Base-by-base conservation (phyloP, 2,329 filamentous ascomycete species). In the Diaporthe ilicicola region DNA sequence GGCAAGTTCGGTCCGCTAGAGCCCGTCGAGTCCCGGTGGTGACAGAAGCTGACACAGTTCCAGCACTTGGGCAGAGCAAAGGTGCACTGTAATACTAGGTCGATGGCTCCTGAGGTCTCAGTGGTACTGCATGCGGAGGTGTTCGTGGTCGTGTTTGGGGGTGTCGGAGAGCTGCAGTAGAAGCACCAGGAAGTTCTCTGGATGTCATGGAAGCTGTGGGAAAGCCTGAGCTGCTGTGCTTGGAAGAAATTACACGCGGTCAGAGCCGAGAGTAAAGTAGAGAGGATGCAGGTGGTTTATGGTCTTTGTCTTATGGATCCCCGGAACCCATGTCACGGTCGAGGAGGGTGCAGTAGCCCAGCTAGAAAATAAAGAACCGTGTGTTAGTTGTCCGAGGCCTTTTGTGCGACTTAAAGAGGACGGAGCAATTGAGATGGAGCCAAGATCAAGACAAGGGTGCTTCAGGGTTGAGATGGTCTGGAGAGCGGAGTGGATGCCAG, bases 81-180 rank as follows among this genome's bases (percentile, higher is more conserved):
- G 84, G 83, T 84, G 83, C 83, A 84, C 81, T 79, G 84, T 85
- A 81, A 84, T 84, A 86, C 84, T 83, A 77, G 80, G 78, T 82
- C 78, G 82, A 81, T 81, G 81, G 80, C 82, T 79, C 80, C 82
- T 81, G 80, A 79, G 79, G 78, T 77, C 79, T 78, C 78, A 80
- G 85, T 86, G 77, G 82, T 82, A 87, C 85, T 78, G 79, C 82
- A 85, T 85, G 81, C 82, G 81, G 83, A 81, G 81, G 80, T 84
- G 82, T 77, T 82, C 81, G 81, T 82, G 79, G 79, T 79, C 81
- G 56, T 42, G 62, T 79, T 82, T 80, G 81, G 80, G 80, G 81
- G 79, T 78, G 81, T 78, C 81, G 83, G 84, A 79, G 79, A 81
- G 80, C 80, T 85, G 85, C 84, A 87, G 84, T 73, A 71, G 73